Evolutionary conservation across 2,329 filamentous ascomycete genomes (phyloP).

Genomic region (Xylariaceae sp.): DNA sequence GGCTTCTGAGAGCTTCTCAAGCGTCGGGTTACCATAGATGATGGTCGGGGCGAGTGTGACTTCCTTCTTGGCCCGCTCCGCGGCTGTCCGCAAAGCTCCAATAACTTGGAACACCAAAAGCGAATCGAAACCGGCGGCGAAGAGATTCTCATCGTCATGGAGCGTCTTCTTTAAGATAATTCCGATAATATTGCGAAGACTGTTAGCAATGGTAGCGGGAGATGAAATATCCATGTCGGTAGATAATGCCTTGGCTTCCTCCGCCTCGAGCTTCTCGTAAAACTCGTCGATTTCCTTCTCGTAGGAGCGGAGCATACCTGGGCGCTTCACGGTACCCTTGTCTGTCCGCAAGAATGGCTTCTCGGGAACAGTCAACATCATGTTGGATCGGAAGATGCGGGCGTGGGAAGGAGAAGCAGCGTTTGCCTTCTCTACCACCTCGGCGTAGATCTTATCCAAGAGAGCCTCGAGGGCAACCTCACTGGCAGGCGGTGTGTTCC

Average conservation of each 20-base stretch:
- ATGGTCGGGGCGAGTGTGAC: slow-evolving; percentile 33
- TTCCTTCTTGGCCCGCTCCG: slow-evolving; percentile 25
- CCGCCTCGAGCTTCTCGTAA: slow-evolving; percentile 21
- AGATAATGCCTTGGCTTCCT: slow-evolving; percentile 20
- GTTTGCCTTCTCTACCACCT: slow-evolving; percentile 22
- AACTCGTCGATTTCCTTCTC: slow-evolving; percentile 25
- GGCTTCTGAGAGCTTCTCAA: slow-evolving; percentile 30
- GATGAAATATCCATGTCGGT: slow-evolving; percentile 19
- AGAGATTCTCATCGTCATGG: slow-evolving; percentile 23
- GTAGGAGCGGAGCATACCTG: slow-evolving; percentile 20
- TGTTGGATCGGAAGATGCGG: slow-evolving; percentile 22
- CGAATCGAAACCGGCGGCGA: slow-evolving; percentile 34
- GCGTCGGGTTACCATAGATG: slow-evolving; percentile 36
- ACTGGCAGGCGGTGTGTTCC: slow-evolving; percentile 8
- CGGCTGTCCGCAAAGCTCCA: slow-evolving; percentile 31
- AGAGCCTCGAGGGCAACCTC: slow-evolving; percentile 14
- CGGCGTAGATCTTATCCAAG: slow-evolving; percentile 20
- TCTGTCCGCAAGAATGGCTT: slow-evolving; percentile 27
- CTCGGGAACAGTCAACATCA: slow-evolving; percentile 21
- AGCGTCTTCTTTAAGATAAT: slow-evolving; percentile 18
- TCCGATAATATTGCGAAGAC: slow-evolving; percentile 16
- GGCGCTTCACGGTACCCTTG: slow-evolving; percentile 27
- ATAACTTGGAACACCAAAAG: slow-evolving; percentile 34
- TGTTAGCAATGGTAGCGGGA: slow-evolving; percentile 14
- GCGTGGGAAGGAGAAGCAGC: slow-evolving; percentile 18